Base-by-base conservation (phyloP, 2,329 filamentous ascomycete genomes). In the Tolypocladium ovalisporum region DNA sequence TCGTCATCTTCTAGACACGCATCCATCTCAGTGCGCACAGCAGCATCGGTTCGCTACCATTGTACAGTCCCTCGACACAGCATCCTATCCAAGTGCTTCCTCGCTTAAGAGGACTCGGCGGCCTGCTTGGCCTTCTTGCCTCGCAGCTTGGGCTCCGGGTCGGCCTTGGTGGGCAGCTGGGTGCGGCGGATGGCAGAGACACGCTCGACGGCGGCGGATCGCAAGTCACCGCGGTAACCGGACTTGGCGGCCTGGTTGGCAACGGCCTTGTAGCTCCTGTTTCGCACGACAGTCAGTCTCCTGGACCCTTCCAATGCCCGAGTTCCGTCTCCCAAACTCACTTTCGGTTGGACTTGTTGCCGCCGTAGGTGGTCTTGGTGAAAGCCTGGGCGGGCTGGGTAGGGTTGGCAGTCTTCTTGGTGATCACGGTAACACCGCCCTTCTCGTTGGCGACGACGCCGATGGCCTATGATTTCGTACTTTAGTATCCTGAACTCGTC, bases 241-340 rank as follows among this genome's bases (percentile, higher is more conserved):
- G 83, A 82, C 85, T 90, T 91, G 75, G 90, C 88, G 68, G 86
- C 85, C 74, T 81, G 80, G 80, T 84, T 88, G 78, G 91, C 91
- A 73, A 97, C 85, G 69, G 83, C 82, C 80, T 88, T 89, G 86
- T 92, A 97, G 79, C 88, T 87, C 84, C 90, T 94, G 64, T 54
- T 63, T 58, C 57, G 55, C 37, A 55, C 34, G 51, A 64, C 60
- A 68, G 58, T 65, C 58, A 67, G 63, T 27, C 22, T 56, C 27
- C 8, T 19, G 19, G 22, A 27, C 24, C 13, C 37, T 2, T 24
- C 19, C 32, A 19, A 44, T 22, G 10, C 37, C 27, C 22, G 22
- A 4, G 29, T 34, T n/a, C 13, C 40, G 29, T 6, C 27, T 56
- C 10, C n/a, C 10, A 29, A 12, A 71, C 72, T 71, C 60, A 76